phyloP scores from a whole-genome alignment of 441 rosid genomes.

The Erodium moschatum region DNA sequence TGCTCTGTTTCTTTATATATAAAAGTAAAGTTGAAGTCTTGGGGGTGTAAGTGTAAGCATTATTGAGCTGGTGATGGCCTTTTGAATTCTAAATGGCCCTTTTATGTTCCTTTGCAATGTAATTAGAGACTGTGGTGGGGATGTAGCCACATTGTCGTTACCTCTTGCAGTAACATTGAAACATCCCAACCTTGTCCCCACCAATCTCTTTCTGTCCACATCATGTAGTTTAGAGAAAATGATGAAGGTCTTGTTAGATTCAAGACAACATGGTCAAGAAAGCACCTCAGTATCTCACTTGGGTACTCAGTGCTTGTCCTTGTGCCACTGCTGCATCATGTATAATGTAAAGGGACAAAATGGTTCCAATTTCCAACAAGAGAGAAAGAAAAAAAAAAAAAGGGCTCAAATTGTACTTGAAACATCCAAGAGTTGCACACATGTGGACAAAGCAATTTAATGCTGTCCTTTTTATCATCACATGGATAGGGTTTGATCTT shows the following conservation, averaged over 20 bases:
- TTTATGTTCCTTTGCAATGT: not conserved
- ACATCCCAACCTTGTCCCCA: conserved; percentile 6
- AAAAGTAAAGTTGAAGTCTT: not conserved
- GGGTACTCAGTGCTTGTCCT: conserved; percentile 22
- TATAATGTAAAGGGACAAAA: conserved; percentile 27
- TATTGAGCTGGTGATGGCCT: not conserved
- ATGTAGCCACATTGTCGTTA: conserved; percentile 7
- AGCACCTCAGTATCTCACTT: conserved; percentile 15
- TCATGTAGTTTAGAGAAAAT: conserved; percentile 20
- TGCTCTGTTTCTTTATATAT: no score
- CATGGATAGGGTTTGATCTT: conserved; percentile 27
- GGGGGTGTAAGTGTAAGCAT: not conserved
- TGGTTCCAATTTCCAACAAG: conserved; percentile 38
- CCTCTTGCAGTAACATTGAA: conserved; percentile 12
- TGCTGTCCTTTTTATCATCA: conserved; percentile 30
- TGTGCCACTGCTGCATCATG: conserved; percentile 27
- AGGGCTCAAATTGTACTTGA: conserved; percentile 12
- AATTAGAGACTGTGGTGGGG: not conserved
- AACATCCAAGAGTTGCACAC: conserved; percentile 20
- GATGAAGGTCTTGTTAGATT: conserved; percentile 17
- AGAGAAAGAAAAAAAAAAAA: conserved; percentile 28
- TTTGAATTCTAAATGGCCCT: not conserved
- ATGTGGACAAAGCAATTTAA: conserved; percentile 21
- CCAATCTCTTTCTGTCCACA: conserved; percentile 1
- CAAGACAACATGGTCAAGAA: conserved; percentile 34